Evolutionary conservation across 2,329 filamentous ascomycete genomes (phyloP).

Genomic region (Gaeumannomyces sp.): DNA sequence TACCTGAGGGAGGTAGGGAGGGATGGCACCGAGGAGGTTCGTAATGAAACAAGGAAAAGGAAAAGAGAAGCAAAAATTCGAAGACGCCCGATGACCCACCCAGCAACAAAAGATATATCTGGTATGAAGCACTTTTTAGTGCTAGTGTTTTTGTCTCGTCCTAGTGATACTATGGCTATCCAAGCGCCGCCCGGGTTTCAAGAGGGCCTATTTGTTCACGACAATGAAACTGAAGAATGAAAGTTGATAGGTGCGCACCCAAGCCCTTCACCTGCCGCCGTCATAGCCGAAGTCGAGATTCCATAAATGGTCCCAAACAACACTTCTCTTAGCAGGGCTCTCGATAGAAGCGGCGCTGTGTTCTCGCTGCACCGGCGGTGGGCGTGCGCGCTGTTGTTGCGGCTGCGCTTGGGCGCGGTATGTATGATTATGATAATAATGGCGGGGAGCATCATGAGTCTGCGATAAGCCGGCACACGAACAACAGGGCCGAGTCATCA

Average conservation of each 20-base stretch:
- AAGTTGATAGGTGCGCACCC: neutral
- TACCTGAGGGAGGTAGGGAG: neutral
- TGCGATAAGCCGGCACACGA: constrained; percentile 4
- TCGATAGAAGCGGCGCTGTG: constrained; percentile 28
- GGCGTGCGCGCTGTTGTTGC: neutral
- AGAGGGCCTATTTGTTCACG: neutral
- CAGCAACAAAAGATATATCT: neutral
- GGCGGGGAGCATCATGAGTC: neutral
- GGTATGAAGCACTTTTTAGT: neutral
- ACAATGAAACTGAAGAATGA: neutral
- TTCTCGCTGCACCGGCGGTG: constrained; percentile 30
- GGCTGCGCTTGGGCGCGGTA: neutral
- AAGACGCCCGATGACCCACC: neutral
- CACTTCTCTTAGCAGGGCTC: constrained; percentile 42
- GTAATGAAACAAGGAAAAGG: neutral
- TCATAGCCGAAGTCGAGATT: constrained; percentile 41
- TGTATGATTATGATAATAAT: neutral
- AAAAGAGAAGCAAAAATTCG: constrained; percentile 7
- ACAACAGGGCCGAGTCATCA: constrained; percentile 19
- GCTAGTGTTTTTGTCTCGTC: neutral
- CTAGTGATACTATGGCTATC: constrained; percentile 4
- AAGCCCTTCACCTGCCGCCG: neutral
- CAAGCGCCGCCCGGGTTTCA: neutral
- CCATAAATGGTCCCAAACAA: constrained; percentile 59
- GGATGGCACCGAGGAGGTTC: neutral